Base-by-base conservation (phyloP, 202 grass and related monocot genomes). In the Elaeis oleifera region DNA sequence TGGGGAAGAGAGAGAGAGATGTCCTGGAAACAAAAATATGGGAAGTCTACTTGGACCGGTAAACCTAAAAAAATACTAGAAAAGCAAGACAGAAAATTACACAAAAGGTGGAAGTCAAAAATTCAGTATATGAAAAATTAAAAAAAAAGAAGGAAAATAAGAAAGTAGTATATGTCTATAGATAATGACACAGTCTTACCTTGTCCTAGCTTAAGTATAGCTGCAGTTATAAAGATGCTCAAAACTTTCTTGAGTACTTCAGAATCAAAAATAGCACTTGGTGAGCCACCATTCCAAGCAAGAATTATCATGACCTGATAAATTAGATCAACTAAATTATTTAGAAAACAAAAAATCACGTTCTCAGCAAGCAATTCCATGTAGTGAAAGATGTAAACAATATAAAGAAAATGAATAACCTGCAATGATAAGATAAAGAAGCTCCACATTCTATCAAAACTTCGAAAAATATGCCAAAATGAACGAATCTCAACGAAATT, bases 381-480 rank as follows among this genome's bases (percentile, higher is more conserved):
- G 22, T 52, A 67, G 3, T 60, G 8, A 51, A 56, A 23, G 31
- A 74, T 54, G 18, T 50, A 75, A 49, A 61, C 53, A 51, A 63
- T n/a, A 56, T 63, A 59, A 75, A 25, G 52, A 21, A 65, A 48
- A 60, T 28, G 76, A 32, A 62, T 18, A 74, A 91, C 92, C 87
- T 96, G 92, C 64, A 96, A 76, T 73, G 84, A 62, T 83, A 96
- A 76, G 62, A 96, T 86, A 64, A 96, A 88, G 79, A 91, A 91
- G 60, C 63, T 79, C 92, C 92, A 96, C 74, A 96, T 79, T 88
- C 92, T 89, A 71, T 91, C 84, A 50, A 96, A 96, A 79, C 87
- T 96, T 57, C 87, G 89, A 58, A 96, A 89, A 71, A 96, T 83
- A 74, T 96, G 91, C 91, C 91, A 96, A 83, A 85, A 89, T 61